These are phyloP conservation scores for Clonostachys rosea DNA, from an alignment of 2,329 filamentous ascomycete species.

Conservation along the genomic window DNA sequence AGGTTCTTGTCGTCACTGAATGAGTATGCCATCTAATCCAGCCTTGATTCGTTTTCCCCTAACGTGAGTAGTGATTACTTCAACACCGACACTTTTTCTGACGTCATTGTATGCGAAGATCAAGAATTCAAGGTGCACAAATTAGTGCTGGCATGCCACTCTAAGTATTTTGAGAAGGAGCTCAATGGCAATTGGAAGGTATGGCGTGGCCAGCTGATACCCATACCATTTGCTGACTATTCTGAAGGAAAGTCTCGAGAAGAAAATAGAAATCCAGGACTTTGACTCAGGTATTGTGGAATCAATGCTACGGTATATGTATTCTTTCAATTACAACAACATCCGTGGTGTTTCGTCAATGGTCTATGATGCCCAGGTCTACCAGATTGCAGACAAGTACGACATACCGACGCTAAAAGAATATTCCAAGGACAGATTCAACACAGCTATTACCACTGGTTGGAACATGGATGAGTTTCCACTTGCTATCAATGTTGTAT, in stretches of 20 bases:
- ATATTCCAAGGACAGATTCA: slow-evolving; percentile 2
- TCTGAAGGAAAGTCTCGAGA: slow-evolving; percentile 6
- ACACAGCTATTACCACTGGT: slow-evolving; percentile 1
- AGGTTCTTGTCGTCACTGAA: neutral
- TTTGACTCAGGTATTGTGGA: slow-evolving; percentile 7
- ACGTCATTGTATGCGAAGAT: slow-evolving; percentile 2
- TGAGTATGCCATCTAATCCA: neutral
- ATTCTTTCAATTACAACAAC: slow-evolving; percentile 8
- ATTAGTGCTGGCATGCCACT: slow-evolving; percentile 6
- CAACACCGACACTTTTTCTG: slow-evolving; percentile 3
- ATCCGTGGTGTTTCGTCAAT: slow-evolving; percentile 2
- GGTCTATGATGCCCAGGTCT: slow-evolving; percentile 7
- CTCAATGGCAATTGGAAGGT: slow-evolving; percentile 4
- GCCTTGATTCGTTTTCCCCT: neutral
- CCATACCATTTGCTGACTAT: neutral
- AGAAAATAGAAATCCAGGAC: slow-evolving; percentile 6
- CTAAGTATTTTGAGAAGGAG: slow-evolving; percentile 4
- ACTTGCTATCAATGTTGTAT: slow-evolving; percentile 4
- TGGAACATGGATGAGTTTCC: slow-evolving; percentile 7
- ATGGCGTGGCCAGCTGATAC: neutral
- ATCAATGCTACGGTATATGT: slow-evolving; percentile 8
- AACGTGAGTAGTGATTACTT: slow-evolving; percentile 1
- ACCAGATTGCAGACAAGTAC: slow-evolving; percentile 9
- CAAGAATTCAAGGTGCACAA: slow-evolving; percentile 7
- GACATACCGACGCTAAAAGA: slow-evolving; percentile 5